Base-by-base conservation (phyloP, 192 early-diverging fungal genomes). In the Powellomyces hirtus region DNA sequence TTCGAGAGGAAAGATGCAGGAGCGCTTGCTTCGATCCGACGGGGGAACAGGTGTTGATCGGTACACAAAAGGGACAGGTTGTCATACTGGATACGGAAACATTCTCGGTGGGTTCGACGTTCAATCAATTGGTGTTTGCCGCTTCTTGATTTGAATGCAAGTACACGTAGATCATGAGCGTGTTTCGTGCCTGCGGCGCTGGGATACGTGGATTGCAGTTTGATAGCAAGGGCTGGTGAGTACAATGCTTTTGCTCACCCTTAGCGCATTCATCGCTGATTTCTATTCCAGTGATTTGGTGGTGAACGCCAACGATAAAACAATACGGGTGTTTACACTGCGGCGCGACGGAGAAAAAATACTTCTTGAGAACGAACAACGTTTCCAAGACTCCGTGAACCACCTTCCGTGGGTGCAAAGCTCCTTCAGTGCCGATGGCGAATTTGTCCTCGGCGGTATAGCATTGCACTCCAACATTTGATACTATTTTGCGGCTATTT, bases 371-470 rank as follows among this genome's bases (percentile, higher is more conserved):
- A 34, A 62, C 34, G 69, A 72, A 55, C 79, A 88, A 53, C 94
- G 93, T 73, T 97, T 93, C 68, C 86, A 87, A 74, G 96, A 99
- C 75, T 82, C 89, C 8, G 91, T 99, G 38, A 94, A 99, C 64
- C 86, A 88, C 35, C 84, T 89, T 60, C 91, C 92, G 64, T 99
- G 97, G 97, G 84, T 81, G 10, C 85, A 92, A 62, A 89, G 90
- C 45, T 87, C 89, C 34, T 95, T 98, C 68, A 96, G 90, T 58
- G 82, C 89, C 0, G 90, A 92, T 56, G 91, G 90, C 0, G 94
- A 97, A 70, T 96, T 90, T 77, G 91, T 99, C 13, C 88, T 96
- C 71, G 91, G 89, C 50, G 92, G 86, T 88, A 59, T 62, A 71
- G n/a, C n/a, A n/a, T n/a, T n/a, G n/a, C n/a, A n/a, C n/a, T n/a